Evolutionary conservation across 2,329 filamentous ascomycete species (phyloP).

Genomic region (Ceratocystis albifundus): DNA sequence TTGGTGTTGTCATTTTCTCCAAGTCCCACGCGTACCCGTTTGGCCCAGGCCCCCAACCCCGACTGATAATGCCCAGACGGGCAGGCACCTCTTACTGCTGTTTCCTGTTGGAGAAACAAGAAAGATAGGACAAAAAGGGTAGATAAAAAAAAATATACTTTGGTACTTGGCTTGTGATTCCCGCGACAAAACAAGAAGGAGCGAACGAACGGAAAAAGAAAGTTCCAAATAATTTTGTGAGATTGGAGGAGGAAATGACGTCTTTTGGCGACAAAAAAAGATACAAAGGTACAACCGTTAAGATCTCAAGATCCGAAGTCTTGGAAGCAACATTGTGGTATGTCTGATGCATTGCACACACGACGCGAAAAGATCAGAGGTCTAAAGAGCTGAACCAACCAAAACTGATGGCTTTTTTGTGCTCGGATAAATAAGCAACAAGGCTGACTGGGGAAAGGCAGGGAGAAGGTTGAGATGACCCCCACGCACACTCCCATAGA

Average conservation of each 20-base stretch:
- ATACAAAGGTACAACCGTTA: background rate
- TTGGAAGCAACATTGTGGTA: background rate
- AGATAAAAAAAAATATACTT: background rate
- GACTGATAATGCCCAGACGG: background rate
- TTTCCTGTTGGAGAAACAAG: background rate
- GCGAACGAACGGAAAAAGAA: background rate
- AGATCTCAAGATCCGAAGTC: no score
- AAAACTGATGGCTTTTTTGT: no score
- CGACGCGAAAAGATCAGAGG: background rate
- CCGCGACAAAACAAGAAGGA: background rate
- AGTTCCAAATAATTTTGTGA: background rate
- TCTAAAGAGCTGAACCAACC: background rate
- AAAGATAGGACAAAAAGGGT: background rate
- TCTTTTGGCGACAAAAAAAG: background rate
- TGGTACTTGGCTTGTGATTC: constrained; percentile 8
- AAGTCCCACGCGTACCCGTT: background rate
- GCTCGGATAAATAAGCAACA: no score
- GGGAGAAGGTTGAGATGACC: background rate
- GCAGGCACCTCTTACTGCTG: background rate
- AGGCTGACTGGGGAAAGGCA: background rate
- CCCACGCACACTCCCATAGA: background rate
- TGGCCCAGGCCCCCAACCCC: background rate
- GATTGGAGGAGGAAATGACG: background rate
- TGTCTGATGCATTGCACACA: background rate
- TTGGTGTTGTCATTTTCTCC: constrained; percentile 2